Percentiles rank a stretch among this genome's conserved stretches.
Evolutionary conservation across 192 early-diverging fungal genomes (phyloP).

Genomic region (Entomortierella lignicola): DNA sequence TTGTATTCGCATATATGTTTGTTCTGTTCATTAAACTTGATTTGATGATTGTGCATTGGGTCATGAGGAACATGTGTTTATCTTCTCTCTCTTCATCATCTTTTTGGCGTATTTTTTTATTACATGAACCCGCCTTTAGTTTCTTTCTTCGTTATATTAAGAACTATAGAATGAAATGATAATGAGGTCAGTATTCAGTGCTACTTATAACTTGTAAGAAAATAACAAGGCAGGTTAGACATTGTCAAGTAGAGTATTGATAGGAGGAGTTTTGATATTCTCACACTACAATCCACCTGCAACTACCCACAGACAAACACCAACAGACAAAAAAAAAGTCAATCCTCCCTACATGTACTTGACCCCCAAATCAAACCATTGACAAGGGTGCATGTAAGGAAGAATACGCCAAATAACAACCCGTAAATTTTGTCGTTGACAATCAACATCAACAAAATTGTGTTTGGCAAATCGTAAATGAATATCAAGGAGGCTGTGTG

Average conservation of each 20-base stretch:
- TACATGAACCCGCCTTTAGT: too few relatives aligned
- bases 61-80: not conserved
- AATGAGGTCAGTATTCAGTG: too few relatives aligned
- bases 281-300: not conserved
- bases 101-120: not conserved
- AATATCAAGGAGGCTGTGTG: not conserved
- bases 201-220: not conserved
- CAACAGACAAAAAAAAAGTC: not conserved
- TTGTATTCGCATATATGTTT: not conserved
- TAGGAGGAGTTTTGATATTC: not conserved
- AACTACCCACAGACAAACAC: conserved; percentile 2
- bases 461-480: too few relatives aligned
- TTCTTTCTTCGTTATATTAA: too few relatives aligned
- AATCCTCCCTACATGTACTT: not conserved
- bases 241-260: not conserved
- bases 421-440: too few relatives aligned
- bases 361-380: too few relatives aligned
- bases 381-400: too few relatives aligned
- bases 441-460: too few relatives aligned
- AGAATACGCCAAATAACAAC: too few relatives aligned
- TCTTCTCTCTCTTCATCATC: not conserved
- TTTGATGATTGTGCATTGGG: not conserved
- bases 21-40: not conserved
- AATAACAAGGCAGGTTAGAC: not conserved
- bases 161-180: too few relatives aligned